Evolutionary conservation across 2,329 filamentous ascomycete species (phyloP).

Genomic region (Nothophaeocryptopus gaeumannii): DNA sequence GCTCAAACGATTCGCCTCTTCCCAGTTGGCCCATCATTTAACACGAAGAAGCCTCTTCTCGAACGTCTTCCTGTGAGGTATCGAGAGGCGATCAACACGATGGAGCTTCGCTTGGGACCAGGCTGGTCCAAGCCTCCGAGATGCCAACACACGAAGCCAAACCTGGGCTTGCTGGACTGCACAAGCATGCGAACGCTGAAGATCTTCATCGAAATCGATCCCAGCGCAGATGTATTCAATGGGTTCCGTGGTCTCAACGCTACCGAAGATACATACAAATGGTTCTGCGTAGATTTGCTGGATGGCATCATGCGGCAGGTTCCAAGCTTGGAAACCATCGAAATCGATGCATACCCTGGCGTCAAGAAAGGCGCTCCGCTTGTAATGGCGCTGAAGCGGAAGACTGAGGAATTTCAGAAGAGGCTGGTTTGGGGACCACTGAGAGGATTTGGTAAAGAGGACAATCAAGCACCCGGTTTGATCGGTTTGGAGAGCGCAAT

Average conservation of each 20-base stretch:
- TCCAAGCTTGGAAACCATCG: conserved; percentile 56
- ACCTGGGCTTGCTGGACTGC: conserved; percentile 63
- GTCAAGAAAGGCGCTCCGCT: conserved; percentile 65
- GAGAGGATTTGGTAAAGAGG: conserved; percentile 59
- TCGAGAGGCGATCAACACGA: conserved; percentile 57
- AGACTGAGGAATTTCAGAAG: conserved; percentile 50
- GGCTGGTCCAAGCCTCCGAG: conserved; percentile 69
- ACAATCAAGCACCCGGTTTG: conserved; percentile 11
- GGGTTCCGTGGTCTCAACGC: conserved; percentile 58
- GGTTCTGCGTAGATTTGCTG: conserved; percentile 60
- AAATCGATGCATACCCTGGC: conserved; percentile 67
- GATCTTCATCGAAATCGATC: conserved; percentile 71
- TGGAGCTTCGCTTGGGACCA: conserved; percentile 70
- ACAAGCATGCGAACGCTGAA: conserved; percentile 57
- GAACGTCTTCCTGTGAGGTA: conserved; percentile 62
- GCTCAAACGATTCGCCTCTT: conserved; percentile 65
- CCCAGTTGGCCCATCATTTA: conserved; percentile 66
- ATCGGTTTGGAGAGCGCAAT: conserved; percentile 16
- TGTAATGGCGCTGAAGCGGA: conserved; percentile 59
- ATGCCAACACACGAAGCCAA: conserved; percentile 66
- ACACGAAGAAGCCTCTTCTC: conserved; percentile 69
- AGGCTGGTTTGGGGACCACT: conserved; percentile 65
- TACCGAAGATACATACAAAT: conserved; percentile 66
- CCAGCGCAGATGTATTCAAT: conserved; percentile 61
- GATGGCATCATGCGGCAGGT: conserved; percentile 56